A percentile compares a stretch with the other conserved stretches of the same genome.
Evolutionary conservation across 2,329 filamentous ascomycete species (phyloP).

Genomic region (Fusarium verticillioides): DNA sequence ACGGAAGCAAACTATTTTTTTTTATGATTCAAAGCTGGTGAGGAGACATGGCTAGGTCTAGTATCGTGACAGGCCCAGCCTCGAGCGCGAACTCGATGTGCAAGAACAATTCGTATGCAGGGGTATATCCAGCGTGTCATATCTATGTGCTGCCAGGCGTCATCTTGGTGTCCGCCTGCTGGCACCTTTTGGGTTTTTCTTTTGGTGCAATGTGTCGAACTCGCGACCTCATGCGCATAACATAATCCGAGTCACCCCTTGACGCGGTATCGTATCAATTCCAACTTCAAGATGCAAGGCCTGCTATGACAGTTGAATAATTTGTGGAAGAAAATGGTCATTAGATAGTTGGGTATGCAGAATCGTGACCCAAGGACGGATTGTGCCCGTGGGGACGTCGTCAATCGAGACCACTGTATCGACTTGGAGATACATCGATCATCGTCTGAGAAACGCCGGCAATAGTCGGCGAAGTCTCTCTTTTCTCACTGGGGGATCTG

Average conservation of each 20-base stretch:
- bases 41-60: constrained; percentile 41
- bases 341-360: constrained; percentile 43
- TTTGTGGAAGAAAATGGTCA: constrained; percentile 43
- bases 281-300: constrained; percentile 44
- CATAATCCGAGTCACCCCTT: constrained; percentile 31
- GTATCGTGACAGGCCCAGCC: constrained; percentile 44
- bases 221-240: constrained; percentile 35
- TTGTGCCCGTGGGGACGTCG: constrained; percentile 22
- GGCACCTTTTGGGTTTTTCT: constrained; percentile 36
- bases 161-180: constrained; percentile 38
- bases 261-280: constrained; percentile 39
- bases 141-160: constrained; percentile 46
- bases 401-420: constrained; percentile 20
- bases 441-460: constrained; percentile 35
- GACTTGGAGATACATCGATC: constrained; percentile 4
- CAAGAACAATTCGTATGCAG: constrained; percentile 46
- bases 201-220: constrained; percentile 26
- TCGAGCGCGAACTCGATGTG: constrained; percentile 41
- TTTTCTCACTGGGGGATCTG: constrained; percentile 12
- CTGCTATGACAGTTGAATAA: constrained; percentile 44
- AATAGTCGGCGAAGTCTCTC: constrained; percentile 24
- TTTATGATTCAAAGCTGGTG: constrained; percentile 45
- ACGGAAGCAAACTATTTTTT: constrained; percentile 40
- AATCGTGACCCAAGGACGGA: constrained; percentile 25
- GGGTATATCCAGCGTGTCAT: constrained; percentile 48